phyloP scores from a whole-genome alignment of 1,139 yeast genomes.

The Lodderomyces elongisporus region DNA sequence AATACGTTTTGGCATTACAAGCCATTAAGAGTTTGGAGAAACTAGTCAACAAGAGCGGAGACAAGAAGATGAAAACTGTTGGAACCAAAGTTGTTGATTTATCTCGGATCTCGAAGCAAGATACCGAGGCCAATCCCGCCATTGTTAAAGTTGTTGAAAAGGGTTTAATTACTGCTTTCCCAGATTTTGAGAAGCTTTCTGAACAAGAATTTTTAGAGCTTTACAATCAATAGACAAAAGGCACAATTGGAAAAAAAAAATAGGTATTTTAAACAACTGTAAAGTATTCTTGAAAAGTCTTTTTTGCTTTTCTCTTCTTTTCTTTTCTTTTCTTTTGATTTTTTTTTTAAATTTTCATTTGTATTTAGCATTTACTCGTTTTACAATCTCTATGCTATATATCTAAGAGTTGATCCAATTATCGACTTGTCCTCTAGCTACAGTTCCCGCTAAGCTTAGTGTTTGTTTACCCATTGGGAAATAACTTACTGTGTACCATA shows the following conservation, averaged over 20 bases:
- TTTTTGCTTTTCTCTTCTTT: neutral
- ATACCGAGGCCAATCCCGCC: conserved; percentile 32
- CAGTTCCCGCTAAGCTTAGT: conserved; percentile 46
- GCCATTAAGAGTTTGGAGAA: conserved; percentile 37
- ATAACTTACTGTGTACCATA: conserved; percentile 58
- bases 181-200: conserved; percentile 20
- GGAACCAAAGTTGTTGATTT: conserved; percentile 25
- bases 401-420: conserved; percentile 50
- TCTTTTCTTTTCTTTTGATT: neutral
- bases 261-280: neutral
- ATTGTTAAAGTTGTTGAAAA: conserved; percentile 44
- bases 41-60: conserved; percentile 17
- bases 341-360: too few species aligned
- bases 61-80: conserved; percentile 18
- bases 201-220: conserved; percentile 11
- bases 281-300: too few species aligned
- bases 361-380: too few species aligned
- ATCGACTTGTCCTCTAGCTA: conserved; percentile 56
- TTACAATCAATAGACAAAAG: conserved; percentile 11
- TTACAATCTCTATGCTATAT: too few species aligned
- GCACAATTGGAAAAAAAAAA: too few species aligned
- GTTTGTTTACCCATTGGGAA: conserved; percentile 61
- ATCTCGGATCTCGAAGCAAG: conserved; percentile 20
- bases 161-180: conserved; percentile 34
- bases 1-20: conserved; percentile 45